A percentile compares a stretch with the other conserved stretches of the same genome.
Evolutionary conservation across 1,284 basidiomycete species (phyloP).

Genomic region (Inonotus hispidus): DNA sequence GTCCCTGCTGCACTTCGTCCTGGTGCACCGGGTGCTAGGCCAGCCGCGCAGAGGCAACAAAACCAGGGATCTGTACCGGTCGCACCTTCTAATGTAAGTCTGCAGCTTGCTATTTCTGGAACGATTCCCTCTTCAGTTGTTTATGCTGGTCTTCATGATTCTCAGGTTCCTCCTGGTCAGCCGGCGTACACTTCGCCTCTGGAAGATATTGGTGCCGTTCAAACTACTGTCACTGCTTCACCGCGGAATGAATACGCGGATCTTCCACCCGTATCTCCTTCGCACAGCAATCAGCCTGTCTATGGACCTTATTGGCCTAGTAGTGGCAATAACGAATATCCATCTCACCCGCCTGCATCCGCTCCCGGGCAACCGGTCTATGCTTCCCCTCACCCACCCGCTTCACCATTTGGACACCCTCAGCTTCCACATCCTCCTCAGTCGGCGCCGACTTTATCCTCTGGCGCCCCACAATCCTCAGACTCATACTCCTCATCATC

Average conservation of each 20-base stretch:
- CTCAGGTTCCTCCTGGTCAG: neutral
- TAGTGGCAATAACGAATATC: neutral
- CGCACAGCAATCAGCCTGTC: neutral
- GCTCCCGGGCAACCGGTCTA: neutral
- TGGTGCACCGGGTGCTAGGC: slow-evolving; percentile 1
- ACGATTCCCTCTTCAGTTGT: neutral
- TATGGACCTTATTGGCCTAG: neutral
- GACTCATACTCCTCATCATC: neutral
- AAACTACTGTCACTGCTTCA: neutral
- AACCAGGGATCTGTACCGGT: neutral
- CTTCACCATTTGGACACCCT: neutral
- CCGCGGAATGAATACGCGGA: neutral
- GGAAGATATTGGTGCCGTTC: neutral
- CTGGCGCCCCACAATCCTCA: neutral
- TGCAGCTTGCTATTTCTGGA: neutral
- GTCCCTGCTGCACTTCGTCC: slow-evolving; percentile 1
- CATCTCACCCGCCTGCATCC: neutral
- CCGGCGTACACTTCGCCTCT: neutral
- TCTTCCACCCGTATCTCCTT: neutral
- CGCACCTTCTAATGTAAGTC: neutral
- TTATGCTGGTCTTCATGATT: neutral
- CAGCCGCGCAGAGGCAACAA: neutral
- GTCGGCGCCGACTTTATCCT: neutral
- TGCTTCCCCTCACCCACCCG: neutral
- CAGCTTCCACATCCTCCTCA: neutral